Conservation (phyloP, 495 filamentous ascomycete species). For the Penicillium taxi region DNA sequence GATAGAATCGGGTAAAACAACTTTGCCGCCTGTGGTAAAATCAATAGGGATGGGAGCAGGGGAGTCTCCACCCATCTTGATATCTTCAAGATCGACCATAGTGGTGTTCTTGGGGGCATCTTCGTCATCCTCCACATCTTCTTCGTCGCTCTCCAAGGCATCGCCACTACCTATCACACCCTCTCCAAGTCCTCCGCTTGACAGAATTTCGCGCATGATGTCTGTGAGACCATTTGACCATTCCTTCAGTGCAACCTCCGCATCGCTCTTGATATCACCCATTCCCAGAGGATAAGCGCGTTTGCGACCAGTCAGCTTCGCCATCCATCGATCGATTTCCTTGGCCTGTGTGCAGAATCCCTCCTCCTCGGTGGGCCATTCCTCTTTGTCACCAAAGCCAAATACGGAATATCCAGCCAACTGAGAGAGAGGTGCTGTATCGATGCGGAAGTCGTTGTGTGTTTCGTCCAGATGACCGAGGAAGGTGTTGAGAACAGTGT, state of each 20-base stretch:
- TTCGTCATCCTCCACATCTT: conserved; percentile 49
- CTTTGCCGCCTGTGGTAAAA: conserved; percentile 63
- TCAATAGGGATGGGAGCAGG: conserved; percentile 66
- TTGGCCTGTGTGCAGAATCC: conserved; percentile 88
- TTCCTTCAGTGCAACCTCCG: conserved; percentile 54
- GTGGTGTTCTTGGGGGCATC: conserved; percentile 28
- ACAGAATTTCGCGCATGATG: conserved; percentile 53
- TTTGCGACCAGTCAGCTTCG: conserved; percentile 74
- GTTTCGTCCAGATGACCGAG: conserved; percentile 80
- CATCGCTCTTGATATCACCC: conserved; percentile 74
- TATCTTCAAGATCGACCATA: conserved; percentile 77
- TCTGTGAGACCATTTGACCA: conserved; percentile 73
- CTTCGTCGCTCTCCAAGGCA: conserved; percentile 73
- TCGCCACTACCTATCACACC: conserved; percentile 76
- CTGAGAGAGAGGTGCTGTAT: conserved; percentile 69
- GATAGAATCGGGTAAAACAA: conserved; percentile 24
- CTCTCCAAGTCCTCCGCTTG: conserved; percentile 62
- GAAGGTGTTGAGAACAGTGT: conserved; percentile 75
- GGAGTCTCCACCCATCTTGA: conserved; percentile 49
- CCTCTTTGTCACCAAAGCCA: conserved; percentile 83
- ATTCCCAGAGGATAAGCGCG: conserved; percentile 78
- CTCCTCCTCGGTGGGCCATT: conserved; percentile 83
- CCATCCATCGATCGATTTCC: conserved; percentile 91
- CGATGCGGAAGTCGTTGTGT: conserved; percentile 91
- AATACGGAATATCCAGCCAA: conserved; percentile 87